Conservation (phyloP, 1,284 basidiomycete species). For the Trichosporon coremiiforme region DNA sequence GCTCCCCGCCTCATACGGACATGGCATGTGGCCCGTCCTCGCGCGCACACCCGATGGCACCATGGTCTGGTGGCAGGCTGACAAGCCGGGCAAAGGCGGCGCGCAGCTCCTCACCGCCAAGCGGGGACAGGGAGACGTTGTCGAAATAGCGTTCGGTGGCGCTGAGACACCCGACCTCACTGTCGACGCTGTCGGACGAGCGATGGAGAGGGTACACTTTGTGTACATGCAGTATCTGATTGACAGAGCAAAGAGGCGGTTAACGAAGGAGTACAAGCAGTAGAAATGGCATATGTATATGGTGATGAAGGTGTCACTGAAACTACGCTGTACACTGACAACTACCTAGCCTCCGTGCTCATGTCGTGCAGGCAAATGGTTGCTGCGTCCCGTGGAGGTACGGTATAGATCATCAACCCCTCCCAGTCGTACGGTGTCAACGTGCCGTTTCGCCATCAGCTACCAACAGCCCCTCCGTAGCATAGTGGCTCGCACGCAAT, state of each 20-base stretch:
- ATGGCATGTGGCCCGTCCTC: slow-evolving; percentile 6
- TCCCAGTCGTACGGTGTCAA: too few species aligned
- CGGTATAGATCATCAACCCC: too few species aligned
- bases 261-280: neutral
- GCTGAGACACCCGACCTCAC: neutral
- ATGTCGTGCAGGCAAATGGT: too few species aligned
- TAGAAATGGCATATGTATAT: too few species aligned
- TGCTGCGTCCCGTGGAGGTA: too few species aligned
- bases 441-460: too few species aligned
- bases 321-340: too few species aligned
- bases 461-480: too few species aligned
- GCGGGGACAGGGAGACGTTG: neutral
- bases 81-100: slow-evolving; percentile 1
- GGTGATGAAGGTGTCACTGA: too few species aligned
- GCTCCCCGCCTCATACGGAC: neutral
- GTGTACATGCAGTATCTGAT: neutral
- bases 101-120: neutral
- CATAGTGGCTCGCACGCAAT: too few species aligned
- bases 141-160: neutral
- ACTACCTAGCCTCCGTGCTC: too few species aligned
- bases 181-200: neutral
- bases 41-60: neutral
- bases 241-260: neutral
- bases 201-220: neutral
- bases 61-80: slow-evolving; percentile 4